Evolutionary conservation across 208 protist species (phyloP).

Genomic region (Acanthamoeba sp.): DNA sequence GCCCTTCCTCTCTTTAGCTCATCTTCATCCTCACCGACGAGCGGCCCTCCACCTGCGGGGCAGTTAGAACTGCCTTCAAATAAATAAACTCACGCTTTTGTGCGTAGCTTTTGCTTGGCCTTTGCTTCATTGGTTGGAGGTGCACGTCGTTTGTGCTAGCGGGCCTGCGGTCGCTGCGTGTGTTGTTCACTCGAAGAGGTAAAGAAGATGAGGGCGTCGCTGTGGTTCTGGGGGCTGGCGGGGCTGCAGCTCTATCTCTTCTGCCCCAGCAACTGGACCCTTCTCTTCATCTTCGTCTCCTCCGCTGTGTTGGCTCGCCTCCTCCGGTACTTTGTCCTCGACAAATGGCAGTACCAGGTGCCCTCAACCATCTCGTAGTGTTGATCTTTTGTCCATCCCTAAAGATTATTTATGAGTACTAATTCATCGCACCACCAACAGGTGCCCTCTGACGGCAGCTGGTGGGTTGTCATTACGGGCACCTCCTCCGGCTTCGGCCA

Average conservation of each 20-base stretch:
- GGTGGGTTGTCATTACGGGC: constrained; percentile 36
- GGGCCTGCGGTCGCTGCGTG: too few relatives aligned
- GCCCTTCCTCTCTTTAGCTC: background rate
- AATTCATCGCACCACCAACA: background rate
- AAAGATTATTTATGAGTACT: background rate
- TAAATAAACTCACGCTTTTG: too few relatives aligned
- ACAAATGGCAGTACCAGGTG: constrained; percentile 42
- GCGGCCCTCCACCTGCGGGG: too few relatives aligned
- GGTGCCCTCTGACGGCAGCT: background rate
- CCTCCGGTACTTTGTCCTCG: constrained; percentile 23
- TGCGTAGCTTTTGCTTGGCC: too few relatives aligned
- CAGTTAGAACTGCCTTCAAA: too few relatives aligned
- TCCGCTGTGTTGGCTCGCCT: background rate
- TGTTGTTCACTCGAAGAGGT: too few relatives aligned
- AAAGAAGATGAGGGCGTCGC: background rate
- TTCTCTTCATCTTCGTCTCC: background rate
- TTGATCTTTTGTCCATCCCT: background rate
- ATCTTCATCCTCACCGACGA: background rate
- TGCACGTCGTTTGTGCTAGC: too few relatives aligned
- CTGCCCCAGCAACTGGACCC: background rate
- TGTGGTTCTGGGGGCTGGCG: background rate
- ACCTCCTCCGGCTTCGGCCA: constrained; percentile 31
- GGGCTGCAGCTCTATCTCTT: constrained; percentile 18
- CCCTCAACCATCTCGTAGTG: background rate
- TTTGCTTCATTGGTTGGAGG: too few relatives aligned